Evolutionary conservation across 2,329 filamentous ascomycete genomes (phyloP).

Genomic region (Fulvia fulva): DNA sequence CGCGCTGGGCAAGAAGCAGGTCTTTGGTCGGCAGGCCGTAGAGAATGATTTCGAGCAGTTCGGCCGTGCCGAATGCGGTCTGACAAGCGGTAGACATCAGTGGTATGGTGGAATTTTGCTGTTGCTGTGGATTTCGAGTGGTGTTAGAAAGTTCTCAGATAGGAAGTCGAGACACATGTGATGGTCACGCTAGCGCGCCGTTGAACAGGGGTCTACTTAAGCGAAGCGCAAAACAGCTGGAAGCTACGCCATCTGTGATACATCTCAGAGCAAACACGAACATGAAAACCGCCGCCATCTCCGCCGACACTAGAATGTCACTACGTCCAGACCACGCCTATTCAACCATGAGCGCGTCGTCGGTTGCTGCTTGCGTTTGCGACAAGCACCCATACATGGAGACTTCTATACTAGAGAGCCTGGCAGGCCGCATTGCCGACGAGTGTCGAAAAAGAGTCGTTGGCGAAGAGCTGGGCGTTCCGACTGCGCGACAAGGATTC

Average conservation of each 20-base stretch:
- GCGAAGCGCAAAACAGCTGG: no score
- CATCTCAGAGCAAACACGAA: not conserved
- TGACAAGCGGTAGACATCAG: not conserved
- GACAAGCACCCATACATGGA: not conserved
- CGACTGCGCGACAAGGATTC: no score
- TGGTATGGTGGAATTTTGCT: not conserved
- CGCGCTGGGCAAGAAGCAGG: not conserved
- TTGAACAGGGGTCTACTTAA: not conserved
- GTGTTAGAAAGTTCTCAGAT: not conserved
- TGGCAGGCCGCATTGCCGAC: not conserved
- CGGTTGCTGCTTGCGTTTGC: not conserved
- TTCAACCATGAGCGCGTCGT: no score
- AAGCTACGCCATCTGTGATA: no score
- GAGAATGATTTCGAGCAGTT: constrained; percentile 6
- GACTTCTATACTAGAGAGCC: not conserved
- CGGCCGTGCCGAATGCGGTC: not conserved
- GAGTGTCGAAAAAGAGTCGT: not conserved
- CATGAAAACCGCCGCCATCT: not conserved
- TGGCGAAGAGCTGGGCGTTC: no score
- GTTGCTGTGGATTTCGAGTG: not conserved
- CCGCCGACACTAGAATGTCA: no score
- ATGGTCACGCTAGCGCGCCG: not conserved
- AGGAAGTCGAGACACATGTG: not conserved
- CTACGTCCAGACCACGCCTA: no score
- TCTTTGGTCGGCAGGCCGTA: not conserved